Base-by-base conservation (phyloP, 768 basidiomycete species). In the Leucocoprinus birnbaumii region DNA sequence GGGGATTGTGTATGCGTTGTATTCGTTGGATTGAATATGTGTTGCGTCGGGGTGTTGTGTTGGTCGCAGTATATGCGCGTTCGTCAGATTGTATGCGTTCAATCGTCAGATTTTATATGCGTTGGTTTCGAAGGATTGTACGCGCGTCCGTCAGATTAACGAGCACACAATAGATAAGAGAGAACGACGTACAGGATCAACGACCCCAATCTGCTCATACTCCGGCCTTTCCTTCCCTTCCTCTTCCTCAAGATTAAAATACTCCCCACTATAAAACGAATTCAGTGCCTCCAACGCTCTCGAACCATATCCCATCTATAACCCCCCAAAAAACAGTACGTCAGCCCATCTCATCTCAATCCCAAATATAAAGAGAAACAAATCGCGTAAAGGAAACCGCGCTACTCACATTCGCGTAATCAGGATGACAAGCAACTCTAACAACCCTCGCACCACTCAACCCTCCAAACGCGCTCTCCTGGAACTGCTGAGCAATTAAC, bases 291-390 rank as follows among this genome's bases (percentile, higher is more conserved):
- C 80, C 48, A 99, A 71, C 2, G 97, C 92, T 38, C 94, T 81
- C 18, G 89, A 85, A 4, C 97, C 97, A 65, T 98, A 98, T 10
- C 97, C 96, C 95, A 98, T 98, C 92, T 96, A 62, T 14, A n/a
- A 57, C 16, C 40, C 5, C 14, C 11, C 41, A 26, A 53, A 45
- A 16, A 53, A 21, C 14, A n/a, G 53, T 18, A 25, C 13, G 24
- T 2, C 19, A 35, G 37, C 47, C n/a, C n/a, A n/a, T n/a, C n/a
- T n/a, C n/a, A n/a, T n/a, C n/a, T n/a, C n/a, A n/a, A n/a, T n/a
- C n/a, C n/a, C n/a, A n/a, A n/a, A n/a, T n/a, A n/a, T n/a, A n/a
- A n/a, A n/a, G n/a, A n/a, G n/a, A n/a, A n/a, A n/a, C n/a, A n/a
- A n/a, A n/a, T n/a, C n/a, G n/a, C n/a, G n/a, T n/a, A n/a, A n/a